Evolutionary conservation across 2,329 filamentous ascomycete genomes (phyloP), one percentile per base, ranked within the genome.

Genomic region (Hypoxylon sp.): DNA sequence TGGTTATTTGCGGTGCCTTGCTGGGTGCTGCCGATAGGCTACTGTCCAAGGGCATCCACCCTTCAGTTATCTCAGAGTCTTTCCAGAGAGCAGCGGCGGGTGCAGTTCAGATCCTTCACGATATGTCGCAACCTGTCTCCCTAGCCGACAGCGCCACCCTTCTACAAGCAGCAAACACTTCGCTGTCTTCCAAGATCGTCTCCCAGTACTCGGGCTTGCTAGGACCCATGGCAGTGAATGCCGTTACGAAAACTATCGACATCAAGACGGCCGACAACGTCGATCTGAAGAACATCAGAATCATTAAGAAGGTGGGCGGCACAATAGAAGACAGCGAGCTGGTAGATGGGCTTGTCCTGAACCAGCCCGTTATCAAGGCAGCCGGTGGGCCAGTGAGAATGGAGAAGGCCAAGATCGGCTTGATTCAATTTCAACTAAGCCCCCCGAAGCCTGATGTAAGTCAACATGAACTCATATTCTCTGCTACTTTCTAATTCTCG

Each of bases 251-350:
- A 82, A 93, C 94, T 57, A 97, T 99, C 79, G 94, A 99, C 76
- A 85, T 94, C 64, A 97, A 94, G 83, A 97, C 91, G 20, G 94
- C 95, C 57, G 92, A 97, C 70, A 99, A 99, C 70, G 95, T 97
- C 58, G 95, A 99, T 74, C 84, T 99, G 62, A 93, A 92, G 78
- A 97, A 98, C 79, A 97, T 99, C 68, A 89, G 95, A 70, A 95
- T 98, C 72, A 86, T 99, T 75, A 98, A 98, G 87, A 98, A 97
- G 82, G 91, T 96, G 59, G 95, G 95, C 73, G 95, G 95, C 64
- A 98, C 96, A 41, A 98, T 99, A 77, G 95, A 99, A 76, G 95
- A 99, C 77, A 97, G 93, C 75, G 95, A 99, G 81, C 91, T 99
- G 84, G 89, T 98, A 37, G 95, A 99, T 74, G 95, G 95, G 28